A percentile compares a stretch with the other conserved stretches of the same genome.
These are phyloP conservation scores for Saccharata proteae DNA, from an alignment of 2,329 filamentous ascomycete genomes.

Conservation along the genomic window DNA sequence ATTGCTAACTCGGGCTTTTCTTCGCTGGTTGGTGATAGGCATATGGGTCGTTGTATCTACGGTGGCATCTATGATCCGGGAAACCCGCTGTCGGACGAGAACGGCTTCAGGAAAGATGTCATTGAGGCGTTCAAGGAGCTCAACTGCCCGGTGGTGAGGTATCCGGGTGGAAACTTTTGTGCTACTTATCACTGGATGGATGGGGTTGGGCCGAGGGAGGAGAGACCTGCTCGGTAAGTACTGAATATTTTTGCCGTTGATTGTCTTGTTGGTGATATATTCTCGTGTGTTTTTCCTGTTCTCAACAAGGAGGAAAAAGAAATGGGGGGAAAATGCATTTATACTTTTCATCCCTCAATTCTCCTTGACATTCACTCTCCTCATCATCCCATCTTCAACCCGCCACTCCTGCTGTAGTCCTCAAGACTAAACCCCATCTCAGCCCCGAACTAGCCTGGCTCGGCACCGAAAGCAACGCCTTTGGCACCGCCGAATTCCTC, in stretches of 20 bases:
- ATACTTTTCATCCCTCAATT: too few species aligned
- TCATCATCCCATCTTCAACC: too few species aligned
- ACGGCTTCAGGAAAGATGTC: slow-evolving; percentile 71
- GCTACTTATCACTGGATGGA: slow-evolving; percentile 82
- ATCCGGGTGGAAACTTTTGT: slow-evolving; percentile 74
- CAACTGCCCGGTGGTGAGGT: slow-evolving; percentile 63
- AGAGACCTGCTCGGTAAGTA: slow-evolving; percentile 47
- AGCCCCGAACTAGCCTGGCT: slow-evolving; percentile 71
- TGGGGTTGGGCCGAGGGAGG: slow-evolving; percentile 61
- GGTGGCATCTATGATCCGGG: slow-evolving; percentile 73
- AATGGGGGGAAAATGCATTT: too few species aligned
- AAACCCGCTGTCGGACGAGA: slow-evolving; percentile 58
- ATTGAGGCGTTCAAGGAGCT: slow-evolving; percentile 62
- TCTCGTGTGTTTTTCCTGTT: neutral
- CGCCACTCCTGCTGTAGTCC: too few species aligned
- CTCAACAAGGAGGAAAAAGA: too few species aligned
- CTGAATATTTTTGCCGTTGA: slow-evolving; percentile 3
- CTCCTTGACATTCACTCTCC: too few species aligned
- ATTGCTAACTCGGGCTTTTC: neutral
- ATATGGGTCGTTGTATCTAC: slow-evolving; percentile 85
- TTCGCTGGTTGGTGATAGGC: slow-evolving; percentile 35
- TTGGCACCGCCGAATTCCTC: slow-evolving; percentile 81
- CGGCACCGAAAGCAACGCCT: slow-evolving; percentile 63
- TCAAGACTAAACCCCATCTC: too few species aligned
- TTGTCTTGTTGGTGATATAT: slow-evolving; percentile 1